A percentile compares a stretch with the other conserved stretches of the same genome.
phyloP scores from a whole-genome alignment of 495 filamentous ascomycete genomes.

The Filosporella fistucella region DNA sequence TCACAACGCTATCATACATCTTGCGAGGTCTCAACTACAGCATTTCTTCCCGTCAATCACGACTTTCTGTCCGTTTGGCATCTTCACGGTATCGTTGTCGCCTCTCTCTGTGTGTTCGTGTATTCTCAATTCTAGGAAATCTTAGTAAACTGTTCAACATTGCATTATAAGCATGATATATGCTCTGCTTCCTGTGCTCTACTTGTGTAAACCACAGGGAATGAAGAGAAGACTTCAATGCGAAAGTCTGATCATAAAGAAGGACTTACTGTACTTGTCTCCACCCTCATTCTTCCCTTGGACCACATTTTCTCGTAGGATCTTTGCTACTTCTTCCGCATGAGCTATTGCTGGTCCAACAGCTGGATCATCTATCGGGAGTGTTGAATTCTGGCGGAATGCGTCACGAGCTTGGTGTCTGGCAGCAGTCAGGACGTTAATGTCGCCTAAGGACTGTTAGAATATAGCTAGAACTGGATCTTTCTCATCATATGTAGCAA shows the following conservation, averaged over 20 bases:
- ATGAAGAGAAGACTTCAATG: too few relatives aligned
- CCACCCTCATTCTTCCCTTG: slow-evolving; percentile 66
- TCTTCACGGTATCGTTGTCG: slow-evolving; percentile 83
- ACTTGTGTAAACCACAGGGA: too few relatives aligned
- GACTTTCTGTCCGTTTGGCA: slow-evolving; percentile 37
- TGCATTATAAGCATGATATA: neutral
- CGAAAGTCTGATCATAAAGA: too few relatives aligned
- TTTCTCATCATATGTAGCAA: too few relatives aligned
- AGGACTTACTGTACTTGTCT: slow-evolving; percentile 60
- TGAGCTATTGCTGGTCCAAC: slow-evolving; percentile 55
- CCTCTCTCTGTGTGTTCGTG: slow-evolving; percentile 88
- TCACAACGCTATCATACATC: too few relatives aligned
- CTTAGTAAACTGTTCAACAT: neutral
- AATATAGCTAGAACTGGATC: neutral
- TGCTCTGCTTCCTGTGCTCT: too few relatives aligned
- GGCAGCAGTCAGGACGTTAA: slow-evolving; percentile 61
- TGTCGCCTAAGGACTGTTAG: slow-evolving; percentile 65
- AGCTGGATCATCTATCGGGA: slow-evolving; percentile 48
- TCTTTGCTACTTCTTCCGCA: slow-evolving; percentile 76
- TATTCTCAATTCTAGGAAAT: slow-evolving; percentile 66
- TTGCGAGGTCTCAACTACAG: too few relatives aligned
- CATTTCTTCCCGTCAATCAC: slow-evolving; percentile 44
- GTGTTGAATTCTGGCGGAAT: slow-evolving; percentile 61
- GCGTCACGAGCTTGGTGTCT: slow-evolving; percentile 59
- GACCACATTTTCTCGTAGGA: slow-evolving; percentile 81